Conservation (phyloP, 1,284 basidiomycete species). For the Lentinus polychrous region DNA sequence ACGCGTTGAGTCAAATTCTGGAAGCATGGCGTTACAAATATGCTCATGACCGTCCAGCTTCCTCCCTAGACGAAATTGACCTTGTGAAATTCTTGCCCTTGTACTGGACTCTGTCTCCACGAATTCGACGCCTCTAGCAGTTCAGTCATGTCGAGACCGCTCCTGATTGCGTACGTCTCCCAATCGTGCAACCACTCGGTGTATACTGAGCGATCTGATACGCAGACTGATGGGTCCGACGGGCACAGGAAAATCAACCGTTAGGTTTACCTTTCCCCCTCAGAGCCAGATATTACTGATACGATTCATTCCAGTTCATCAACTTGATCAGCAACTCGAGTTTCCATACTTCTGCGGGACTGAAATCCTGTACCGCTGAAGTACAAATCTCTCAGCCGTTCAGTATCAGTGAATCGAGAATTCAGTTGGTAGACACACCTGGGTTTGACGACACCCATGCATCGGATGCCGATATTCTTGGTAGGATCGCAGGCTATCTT, state of each 20-base stretch:
- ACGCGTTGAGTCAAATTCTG: too few species aligned
- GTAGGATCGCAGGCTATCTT: slow-evolving; percentile 20
- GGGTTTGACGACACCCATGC: slow-evolving; percentile 34
- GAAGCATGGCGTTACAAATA: too few species aligned
- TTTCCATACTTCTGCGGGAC: slow-evolving; percentile 23
- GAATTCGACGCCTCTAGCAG: too few species aligned
- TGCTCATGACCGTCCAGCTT: too few species aligned
- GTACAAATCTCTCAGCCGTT: slow-evolving; percentile 26
- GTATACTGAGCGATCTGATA: too few species aligned
- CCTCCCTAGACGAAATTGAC: too few species aligned
- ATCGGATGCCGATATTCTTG: slow-evolving; percentile 33
- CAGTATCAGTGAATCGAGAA: slow-evolving; percentile 20
- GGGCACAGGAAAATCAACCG: slow-evolving; percentile 14
- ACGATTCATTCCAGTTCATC: slow-evolving; percentile 24
- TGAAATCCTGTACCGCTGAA: slow-evolving; percentile 26
- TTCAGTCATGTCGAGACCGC: too few species aligned
- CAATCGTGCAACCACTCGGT: too few species aligned
- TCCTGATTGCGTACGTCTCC: too few species aligned
- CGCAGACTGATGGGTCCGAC: slow-evolving; percentile 14
- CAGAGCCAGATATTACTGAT: background rate
- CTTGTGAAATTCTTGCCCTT: too few species aligned
- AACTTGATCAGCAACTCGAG: slow-evolving; percentile 28
- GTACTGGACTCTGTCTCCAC: too few species aligned
- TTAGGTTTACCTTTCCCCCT: background rate
- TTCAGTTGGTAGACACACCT: slow-evolving; percentile 29